Percentiles rank a stretch among this genome's conserved stretches.
Evolutionary conservation across 1,284 basidiomycete genomes (phyloP).

Genomic region (Tylopilus orsonianus): DNA sequence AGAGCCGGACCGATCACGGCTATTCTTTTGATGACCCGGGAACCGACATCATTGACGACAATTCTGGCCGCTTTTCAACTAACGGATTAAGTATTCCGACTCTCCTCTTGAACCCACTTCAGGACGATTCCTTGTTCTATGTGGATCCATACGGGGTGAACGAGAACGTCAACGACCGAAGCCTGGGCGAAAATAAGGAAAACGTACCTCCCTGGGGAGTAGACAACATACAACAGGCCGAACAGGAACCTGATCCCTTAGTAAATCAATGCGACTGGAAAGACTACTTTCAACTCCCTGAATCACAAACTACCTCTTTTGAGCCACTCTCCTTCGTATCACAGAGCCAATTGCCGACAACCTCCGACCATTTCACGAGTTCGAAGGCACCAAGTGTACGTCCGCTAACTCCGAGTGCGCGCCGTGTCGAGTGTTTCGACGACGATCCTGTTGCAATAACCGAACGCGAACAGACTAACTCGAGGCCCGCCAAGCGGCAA

Average conservation of each 20-base stretch:
- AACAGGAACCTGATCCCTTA: neutral
- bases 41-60: constrained; percentile 17
- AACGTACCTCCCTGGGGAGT: constrained; percentile 17
- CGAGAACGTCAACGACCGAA: constrained; percentile 9
- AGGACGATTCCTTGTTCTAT: neutral
- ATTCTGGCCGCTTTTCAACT: constrained; percentile 4
- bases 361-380: constrained; percentile 5
- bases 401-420: constrained; percentile 7
- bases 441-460: constrained; percentile 3
- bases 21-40: constrained; percentile 30
- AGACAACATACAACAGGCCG: neutral
- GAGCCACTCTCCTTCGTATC: constrained; percentile 30
- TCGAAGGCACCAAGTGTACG: constrained; percentile 4
- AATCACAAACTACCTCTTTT: constrained; percentile 19
- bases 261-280: constrained; percentile 24
- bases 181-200: constrained; percentile 26
- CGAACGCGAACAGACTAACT: constrained; percentile 2
- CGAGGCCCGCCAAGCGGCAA: constrained; percentile 24
- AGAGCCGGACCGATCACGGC: neutral
- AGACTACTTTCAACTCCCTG: constrained; percentile 26
- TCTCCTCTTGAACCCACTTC: neutral
- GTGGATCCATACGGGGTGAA: constrained; percentile 5
- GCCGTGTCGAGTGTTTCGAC: neutral
- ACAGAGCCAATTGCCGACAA: constrained; percentile 14
- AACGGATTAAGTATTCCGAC: constrained; percentile 6